Evolutionary conservation across 2,329 filamentous ascomycete species (phyloP), one percentile per base, ranked within the genome.

Genomic region (Aschersonia sp.): DNA sequence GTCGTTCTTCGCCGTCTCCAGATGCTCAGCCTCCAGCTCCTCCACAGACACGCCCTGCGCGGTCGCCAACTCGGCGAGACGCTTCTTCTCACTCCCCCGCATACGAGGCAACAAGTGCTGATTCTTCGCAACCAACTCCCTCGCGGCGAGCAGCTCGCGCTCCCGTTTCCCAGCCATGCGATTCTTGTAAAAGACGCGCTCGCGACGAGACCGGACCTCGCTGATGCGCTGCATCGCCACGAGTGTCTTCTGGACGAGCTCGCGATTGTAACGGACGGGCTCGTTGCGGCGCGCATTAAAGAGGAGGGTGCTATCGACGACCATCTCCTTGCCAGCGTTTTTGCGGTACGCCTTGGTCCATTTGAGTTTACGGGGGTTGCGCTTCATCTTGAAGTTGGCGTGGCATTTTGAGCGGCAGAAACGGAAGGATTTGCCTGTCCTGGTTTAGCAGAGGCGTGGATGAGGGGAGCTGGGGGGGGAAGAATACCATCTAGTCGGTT

Each of bases 311-410:
- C 80, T 85, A 75, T 98, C 92, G 67, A 97, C 89, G 49, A 86
- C 85, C 87, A 94, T 80, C 63, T 81, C 76, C 72, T 89, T 94
- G 71, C 87, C 87, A 50, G 85, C 83, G 20, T 64, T 64, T 63
- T 83, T 84, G 61, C 89, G 84, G 77, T 89, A 91, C 47, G 87
- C 82, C 75, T 96, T 95, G 53, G 91, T 96, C 92, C 91, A 96
- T 69, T 89, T 92, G 58, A 97, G 79, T 69, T 96, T 95, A 65
- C 91, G 82, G 38, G 91, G 89, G 71, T 97, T 96, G 56, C 92
- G 83, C 84, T 95, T 95, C 87, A 94, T 94, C 71, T 94, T 92
- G 79, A 94, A 94, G 66, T 81, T 83, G 59, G 72, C 71, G 63
- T 77, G 75, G 64, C 76, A 79, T 65, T 79, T 75, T 57, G 45